Evolutionary conservation across 257 asterid genomes (phyloP).

Genomic region (Linderniella brevidens): DNA sequence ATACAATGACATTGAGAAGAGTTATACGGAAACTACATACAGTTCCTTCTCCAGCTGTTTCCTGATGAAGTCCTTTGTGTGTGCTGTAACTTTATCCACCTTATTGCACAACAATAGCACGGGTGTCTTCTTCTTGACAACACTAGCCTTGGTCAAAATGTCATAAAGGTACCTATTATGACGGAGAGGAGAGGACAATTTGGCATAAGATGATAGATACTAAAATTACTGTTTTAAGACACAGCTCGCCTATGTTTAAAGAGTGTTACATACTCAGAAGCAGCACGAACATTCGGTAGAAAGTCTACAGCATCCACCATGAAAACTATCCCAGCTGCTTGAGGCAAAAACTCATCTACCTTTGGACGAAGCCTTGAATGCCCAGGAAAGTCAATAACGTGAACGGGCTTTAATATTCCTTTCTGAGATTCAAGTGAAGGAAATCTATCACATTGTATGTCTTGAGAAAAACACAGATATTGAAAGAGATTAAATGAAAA

Average conservation of each 20-base stretch:
- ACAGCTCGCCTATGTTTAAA: too few relatives aligned
- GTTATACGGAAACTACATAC: slow-evolving; percentile 7
- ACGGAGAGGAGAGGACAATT: too few relatives aligned
- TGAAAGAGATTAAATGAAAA: too few relatives aligned
- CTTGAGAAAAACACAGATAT: not conserved
- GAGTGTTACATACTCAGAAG: slow-evolving; percentile 45
- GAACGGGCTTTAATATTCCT: slow-evolving; percentile 51
- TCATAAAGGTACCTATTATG: slow-evolving; percentile 82
- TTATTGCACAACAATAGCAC: slow-evolving; percentile 75
- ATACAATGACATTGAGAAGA: not conserved
- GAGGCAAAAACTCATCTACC: slow-evolving; percentile 64
- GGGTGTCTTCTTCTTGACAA: slow-evolving; percentile 60
- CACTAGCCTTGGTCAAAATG: slow-evolving; percentile 51
- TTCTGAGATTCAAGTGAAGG: slow-evolving; percentile 21
- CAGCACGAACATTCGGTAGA: slow-evolving; percentile 59
- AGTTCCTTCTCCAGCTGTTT: slow-evolving; percentile 70
- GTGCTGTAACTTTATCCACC: slow-evolving; percentile 49
- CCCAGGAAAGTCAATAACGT: slow-evolving; percentile 75
- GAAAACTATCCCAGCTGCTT: slow-evolving; percentile 56
- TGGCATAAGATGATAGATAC: too few relatives aligned
- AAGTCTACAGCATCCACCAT: slow-evolving; percentile 80
- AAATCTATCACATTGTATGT: not conserved
- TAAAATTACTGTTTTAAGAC: too few relatives aligned
- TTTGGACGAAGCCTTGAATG: slow-evolving; percentile 67
- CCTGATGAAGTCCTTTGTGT: slow-evolving; percentile 42